Conservation (phyloP, 2,329 filamentous ascomycete genomes). For the Penicillium sp. region DNA sequence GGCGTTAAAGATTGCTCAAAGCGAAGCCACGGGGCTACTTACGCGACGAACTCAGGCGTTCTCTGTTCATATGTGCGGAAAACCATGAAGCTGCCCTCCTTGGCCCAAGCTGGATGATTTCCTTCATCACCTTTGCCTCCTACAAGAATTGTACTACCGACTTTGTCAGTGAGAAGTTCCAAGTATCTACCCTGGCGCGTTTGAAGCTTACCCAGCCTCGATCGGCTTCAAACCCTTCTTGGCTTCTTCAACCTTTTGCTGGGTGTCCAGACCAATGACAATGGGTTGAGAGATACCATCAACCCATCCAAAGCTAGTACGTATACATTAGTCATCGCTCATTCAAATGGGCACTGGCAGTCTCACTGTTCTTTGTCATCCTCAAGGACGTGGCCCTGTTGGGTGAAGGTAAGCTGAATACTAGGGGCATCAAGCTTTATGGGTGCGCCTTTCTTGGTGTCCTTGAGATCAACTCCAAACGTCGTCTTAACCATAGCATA, state of each 20-base stretch:
- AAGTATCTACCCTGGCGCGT: neutral
- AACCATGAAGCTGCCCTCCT: conserved; percentile 1
- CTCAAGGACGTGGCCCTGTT: neutral
- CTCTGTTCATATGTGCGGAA: conserved; percentile 1
- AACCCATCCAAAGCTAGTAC: neutral
- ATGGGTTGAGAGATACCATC: neutral
- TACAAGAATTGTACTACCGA: neutral
- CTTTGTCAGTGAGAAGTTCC: neutral
- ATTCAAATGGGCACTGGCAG: no score
- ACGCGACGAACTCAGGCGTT: neutral
- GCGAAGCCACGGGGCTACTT: neutral
- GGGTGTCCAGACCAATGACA: neutral
- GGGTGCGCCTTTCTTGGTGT: no score
- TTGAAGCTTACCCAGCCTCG: neutral
- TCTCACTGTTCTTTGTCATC: neutral
- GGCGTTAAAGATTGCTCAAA: no score
- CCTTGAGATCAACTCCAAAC: no score
- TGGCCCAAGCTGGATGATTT: conserved; percentile 1
- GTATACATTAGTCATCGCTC: no score
- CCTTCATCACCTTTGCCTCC: neutral
- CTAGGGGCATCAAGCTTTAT: no score
- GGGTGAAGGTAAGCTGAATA: neutral
- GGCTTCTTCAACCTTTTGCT: neutral
- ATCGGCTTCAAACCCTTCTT: neutral
- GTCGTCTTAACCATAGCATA: no score